A percentile compares a stretch with the other conserved stretches of the same genome.
phyloP scores from a whole-genome alignment of 352 stramenopile species.

The Paralagenidium karlingii region DNA sequence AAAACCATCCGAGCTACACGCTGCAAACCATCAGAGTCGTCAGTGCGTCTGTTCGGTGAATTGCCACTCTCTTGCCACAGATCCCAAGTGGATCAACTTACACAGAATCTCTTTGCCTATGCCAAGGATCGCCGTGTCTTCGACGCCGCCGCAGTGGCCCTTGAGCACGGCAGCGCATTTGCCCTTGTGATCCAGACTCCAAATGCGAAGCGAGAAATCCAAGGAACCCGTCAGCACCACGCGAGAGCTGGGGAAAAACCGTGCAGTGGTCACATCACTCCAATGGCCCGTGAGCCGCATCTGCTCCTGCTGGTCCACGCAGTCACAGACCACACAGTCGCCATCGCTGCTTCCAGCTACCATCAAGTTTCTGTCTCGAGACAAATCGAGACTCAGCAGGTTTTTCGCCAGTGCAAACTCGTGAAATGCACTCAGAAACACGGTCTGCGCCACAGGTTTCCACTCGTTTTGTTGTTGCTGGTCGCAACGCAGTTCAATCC shows the following conservation, averaged over 20 bases:
- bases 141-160: constrained; percentile 38
- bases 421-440: constrained; percentile 36
- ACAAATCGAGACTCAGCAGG: too few species aligned
- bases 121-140: constrained; percentile 47
- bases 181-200: constrained; percentile 26
- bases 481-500: neutral
- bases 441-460: constrained; percentile 17
- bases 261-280: constrained; percentile 34
- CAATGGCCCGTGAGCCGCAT: constrained; percentile 33
- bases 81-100: too few species aligned
- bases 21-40: constrained; percentile 16
- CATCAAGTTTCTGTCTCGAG: too few species aligned
- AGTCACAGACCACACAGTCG: constrained; percentile 1
- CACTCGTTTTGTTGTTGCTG: constrained; percentile 13
- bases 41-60: too few species aligned
- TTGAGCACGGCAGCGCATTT: constrained; percentile 42
- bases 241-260: constrained; percentile 60
- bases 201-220: constrained; percentile 65
- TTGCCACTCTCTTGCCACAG: too few species aligned
- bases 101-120: constrained; percentile 58
- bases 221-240: constrained; percentile 57
- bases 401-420: too few species aligned
- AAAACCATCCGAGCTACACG: constrained; percentile 37
- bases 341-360: neutral
- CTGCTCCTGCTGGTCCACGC: constrained; percentile 2